Evolutionary conservation across 176 grass and related monocot species (phyloP).

Genomic region (Zoysia pacifica): DNA sequence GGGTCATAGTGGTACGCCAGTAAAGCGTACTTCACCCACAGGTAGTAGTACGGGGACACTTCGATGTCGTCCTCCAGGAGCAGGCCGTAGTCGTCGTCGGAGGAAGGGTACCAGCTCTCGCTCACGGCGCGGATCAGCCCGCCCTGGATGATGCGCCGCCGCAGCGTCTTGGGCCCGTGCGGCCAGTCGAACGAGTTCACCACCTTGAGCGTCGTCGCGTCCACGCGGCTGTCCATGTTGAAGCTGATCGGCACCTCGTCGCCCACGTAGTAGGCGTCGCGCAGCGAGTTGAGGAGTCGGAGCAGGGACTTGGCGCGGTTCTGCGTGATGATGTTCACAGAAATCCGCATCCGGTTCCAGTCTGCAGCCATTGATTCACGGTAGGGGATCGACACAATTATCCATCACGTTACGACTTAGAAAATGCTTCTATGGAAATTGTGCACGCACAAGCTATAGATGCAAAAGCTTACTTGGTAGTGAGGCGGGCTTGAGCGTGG

Average conservation of each 20-base stretch:
- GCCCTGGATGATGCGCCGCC: conserved; percentile 89
- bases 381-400: background rate
- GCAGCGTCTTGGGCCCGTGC: conserved; percentile 74
- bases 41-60: conserved; percentile 97
- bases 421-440: background rate
- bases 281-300: conserved; percentile 60
- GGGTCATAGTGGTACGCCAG: conserved; percentile 90
- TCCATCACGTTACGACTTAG: background rate
- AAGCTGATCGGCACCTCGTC: conserved; percentile 90
- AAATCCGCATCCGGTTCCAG: conserved; percentile 90
- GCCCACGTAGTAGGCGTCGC: conserved; percentile 70
- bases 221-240: conserved; percentile 98
- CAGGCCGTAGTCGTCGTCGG: conserved; percentile 84
- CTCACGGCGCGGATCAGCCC: conserved; percentile 93
- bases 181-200: conserved; percentile 68
- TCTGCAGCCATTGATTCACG: conserved; percentile 40
- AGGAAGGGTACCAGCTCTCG: conserved; percentile 92
- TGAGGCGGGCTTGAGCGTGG: conserved; percentile 58
- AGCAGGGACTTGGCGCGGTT: conserved; percentile 65
- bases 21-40: conserved; percentile 93
- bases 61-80: conserved; percentile 98
- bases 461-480: conserved; percentile 60
- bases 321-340: conserved; percentile 98
- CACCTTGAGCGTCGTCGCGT: conserved; percentile 66
- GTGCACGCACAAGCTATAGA: too few relatives aligned